These are phyloP conservation scores for Agrocybe pediades DNA, from an alignment of 768 basidiomycete genomes.

Conservation along the genomic window DNA sequence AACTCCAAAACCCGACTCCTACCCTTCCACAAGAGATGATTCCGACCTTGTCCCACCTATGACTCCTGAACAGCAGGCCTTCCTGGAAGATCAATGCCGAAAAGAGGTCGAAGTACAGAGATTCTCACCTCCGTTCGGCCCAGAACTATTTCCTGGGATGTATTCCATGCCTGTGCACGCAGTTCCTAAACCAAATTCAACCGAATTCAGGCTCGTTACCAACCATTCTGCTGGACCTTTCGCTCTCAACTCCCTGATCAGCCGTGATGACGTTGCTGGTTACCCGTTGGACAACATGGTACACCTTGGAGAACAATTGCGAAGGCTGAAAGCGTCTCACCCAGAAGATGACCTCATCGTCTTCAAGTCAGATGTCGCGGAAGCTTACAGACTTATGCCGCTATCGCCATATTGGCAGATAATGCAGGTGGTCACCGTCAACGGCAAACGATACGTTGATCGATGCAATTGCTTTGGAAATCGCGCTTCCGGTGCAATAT, in stretches of 20 bases:
- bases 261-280: not conserved
- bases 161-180: constrained; percentile 21
- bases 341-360: constrained; percentile 12
- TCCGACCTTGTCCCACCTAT: not conserved
- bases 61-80: not conserved
- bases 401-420: constrained; percentile 41
- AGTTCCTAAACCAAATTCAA: constrained; percentile 28
- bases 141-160: constrained; percentile 10
- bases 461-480: constrained; percentile 25
- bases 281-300: constrained; percentile 16
- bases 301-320: constrained; percentile 4
- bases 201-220: constrained; percentile 31
- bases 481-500: not conserved
- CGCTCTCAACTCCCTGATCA: constrained; percentile 27
- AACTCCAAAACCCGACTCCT: not conserved
- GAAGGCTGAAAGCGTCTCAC: not conserved
- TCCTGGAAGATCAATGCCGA: not conserved
- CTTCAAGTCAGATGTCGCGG: constrained; percentile 34
- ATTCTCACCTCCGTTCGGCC: not conserved
- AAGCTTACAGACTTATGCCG: constrained; percentile 34
- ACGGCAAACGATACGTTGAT: constrained; percentile 23
- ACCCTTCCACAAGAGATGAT: not conserved
- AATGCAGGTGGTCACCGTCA: constrained; percentile 32
- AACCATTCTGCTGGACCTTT: constrained; percentile 34
- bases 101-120: not conserved